Conservation (phyloP, 768 basidiomycete species). For the Podaxis carcinomalis region DNA sequence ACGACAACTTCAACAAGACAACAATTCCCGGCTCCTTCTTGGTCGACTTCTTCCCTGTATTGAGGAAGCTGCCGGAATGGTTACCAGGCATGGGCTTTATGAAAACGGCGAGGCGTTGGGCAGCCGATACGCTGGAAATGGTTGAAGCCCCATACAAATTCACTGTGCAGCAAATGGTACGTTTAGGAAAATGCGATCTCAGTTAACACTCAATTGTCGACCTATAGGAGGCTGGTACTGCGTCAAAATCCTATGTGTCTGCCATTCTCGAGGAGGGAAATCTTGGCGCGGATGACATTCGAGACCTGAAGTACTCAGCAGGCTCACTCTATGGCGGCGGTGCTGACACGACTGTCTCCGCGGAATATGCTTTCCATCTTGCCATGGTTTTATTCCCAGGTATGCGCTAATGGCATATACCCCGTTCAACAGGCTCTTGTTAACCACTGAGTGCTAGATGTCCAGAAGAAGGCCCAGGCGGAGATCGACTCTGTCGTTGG, state of each 20-base stretch:
- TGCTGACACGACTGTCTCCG: conserved; percentile 46
- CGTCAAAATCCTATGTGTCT: conserved; percentile 40
- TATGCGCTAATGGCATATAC: conserved; percentile 10
- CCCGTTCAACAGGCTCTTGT: background rate
- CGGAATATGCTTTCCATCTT: conserved; percentile 43
- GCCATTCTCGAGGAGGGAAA: conserved; percentile 33
- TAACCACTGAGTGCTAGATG: conserved; percentile 28
- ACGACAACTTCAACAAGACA: conserved; percentile 45
- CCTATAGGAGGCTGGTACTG: conserved; percentile 35
- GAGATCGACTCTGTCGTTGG: conserved; percentile 46
- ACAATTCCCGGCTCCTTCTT: conserved; percentile 44
- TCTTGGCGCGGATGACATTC: conserved; percentile 27
- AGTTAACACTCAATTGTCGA: background rate
- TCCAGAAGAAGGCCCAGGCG: conserved; percentile 46
- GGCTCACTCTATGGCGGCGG: conserved; percentile 40
- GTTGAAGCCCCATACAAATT: conserved; percentile 39
- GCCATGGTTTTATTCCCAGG: conserved; percentile 41
- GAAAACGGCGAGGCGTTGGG: conserved; percentile 37
- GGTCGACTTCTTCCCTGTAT: conserved; percentile 36
- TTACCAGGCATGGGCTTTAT: conserved; percentile 55
- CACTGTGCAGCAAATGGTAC: conserved; percentile 44
- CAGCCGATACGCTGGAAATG: conserved; percentile 32
- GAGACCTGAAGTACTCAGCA: conserved; percentile 38
- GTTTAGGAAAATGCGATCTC: conserved; percentile 2
- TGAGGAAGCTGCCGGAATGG: conserved; percentile 51